Base-by-base conservation (phyloP, 169 alveolate genomes). In the Cryptosporidium viatorum region DNA sequence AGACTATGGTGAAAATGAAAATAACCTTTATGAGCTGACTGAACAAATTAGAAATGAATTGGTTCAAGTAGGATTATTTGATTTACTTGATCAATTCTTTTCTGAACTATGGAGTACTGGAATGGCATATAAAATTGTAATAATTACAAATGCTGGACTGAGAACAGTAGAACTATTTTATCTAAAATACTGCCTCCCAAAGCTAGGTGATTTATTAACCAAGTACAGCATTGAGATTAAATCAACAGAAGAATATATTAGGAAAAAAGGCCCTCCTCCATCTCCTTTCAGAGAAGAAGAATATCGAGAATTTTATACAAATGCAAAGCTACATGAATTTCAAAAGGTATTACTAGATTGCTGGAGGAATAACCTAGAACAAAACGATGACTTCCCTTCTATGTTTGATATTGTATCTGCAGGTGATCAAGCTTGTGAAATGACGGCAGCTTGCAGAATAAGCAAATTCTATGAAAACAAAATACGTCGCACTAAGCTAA, bases 381-480 rank as follows among this genome's bases (percentile, higher is more conserved):
- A 23, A 16, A 52, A 68, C 3, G 62, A 67, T 12, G 75, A 84
- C 0, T 41, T 29, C 12, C 65, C 73, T 29, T 41, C 84, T 43
- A 43, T 85, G 10, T 67, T 86, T 62, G 93, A 91, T 58, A 33
- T 91, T 18, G 51, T 91, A 21, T 80, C 91, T 67, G 93, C 92
- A 10, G 93, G 93, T 29, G 93, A 91, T 69, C 93, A 91, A 60
- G 85, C 87, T n/a, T 91, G 93, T 70, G 93, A 91, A 70, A 91
- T 91, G 62, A 75, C 85, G 33, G 93, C 93, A 31, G 93, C 93
- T 10, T 91, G 93, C 65, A 71, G 91, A 60, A 85, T 80, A 60
- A 80, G 89, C 26, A 80, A 80, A 65, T 80, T 80, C 62, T 80
- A 80, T 41, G 89, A 80, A 43, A 50, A 80, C 18, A 59, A 52